Base-by-base conservation (phyloP, 1,284 basidiomycete species). In the Ceratobasidium sp. region DNA sequence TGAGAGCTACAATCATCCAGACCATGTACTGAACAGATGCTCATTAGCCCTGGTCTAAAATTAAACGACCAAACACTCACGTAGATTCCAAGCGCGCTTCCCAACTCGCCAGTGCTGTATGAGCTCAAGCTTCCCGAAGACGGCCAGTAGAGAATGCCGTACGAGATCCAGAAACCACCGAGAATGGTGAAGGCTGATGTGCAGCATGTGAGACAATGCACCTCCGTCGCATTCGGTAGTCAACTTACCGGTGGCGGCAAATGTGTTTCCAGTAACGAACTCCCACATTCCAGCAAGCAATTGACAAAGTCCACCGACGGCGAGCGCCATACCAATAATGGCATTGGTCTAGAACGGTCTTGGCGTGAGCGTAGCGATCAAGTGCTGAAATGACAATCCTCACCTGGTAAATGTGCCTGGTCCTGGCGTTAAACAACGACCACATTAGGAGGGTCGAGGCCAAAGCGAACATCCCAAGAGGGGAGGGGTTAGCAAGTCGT, bases 261-360 rank as follows among this genome's bases (percentile, higher is more conserved):
- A 83, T 1, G 81, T 83, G 73, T 81, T 80, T n/a, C 79, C 78
- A 32, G 73, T 67, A 1, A 77, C 78, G 71, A 78, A 72, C 70
- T 74, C 73, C 73, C 73, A 74, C 72, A 73, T 73, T 35, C 73
- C 73, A 27, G 73, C 73, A 42, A 82, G 75, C 52, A 82, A 74
- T 73, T 82, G 81, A 20, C 76, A 77, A 13, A 80, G 65, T 57
- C 82, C 82, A 56, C 80, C 80, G 22, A 72, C 69, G 29, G 65
- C 71, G 35, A 75, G 68, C 15, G 75, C 77, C 55, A 76, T 73
- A 42, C 76, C 77, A 22, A 79, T 75, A 55, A 80, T 76, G 45
- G 80, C 73, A 71, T 80, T 81, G 20, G 77, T 77, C 34, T 69
- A 78, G 80, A 10, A 83, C 72, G 70, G 83, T 84, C 64, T 82